Evolutionary conservation across 1,139 yeast species (phyloP).

Genomic region (Debaryomycetaceae sp.): DNA sequence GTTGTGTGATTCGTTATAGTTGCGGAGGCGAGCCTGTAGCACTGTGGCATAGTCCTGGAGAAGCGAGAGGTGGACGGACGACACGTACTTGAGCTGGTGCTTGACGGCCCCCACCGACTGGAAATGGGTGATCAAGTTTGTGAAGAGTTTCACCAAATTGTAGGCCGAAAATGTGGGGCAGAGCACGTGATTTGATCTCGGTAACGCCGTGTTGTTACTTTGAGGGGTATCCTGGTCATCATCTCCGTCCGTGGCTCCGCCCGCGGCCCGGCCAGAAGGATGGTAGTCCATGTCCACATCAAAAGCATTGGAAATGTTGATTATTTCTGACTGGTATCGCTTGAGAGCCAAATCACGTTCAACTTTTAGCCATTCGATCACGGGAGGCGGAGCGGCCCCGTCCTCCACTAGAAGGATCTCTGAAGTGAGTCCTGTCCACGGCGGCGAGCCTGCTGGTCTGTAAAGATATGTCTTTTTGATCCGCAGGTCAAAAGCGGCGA

Average conservation of each 20-base stretch:
- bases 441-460: conserved; percentile 32
- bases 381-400: conserved; percentile 20
- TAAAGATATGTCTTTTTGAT: conserved; percentile 45
- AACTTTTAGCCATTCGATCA: conserved; percentile 49
- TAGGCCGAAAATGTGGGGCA: conserved; percentile 63
- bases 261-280: not conserved
- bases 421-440: conserved; percentile 54
- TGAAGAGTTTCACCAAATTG: conserved; percentile 50
- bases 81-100: conserved; percentile 57
- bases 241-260: not conserved
- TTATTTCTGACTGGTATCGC: conserved; percentile 47
- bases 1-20: conserved; percentile 35
- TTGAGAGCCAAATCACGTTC: conserved; percentile 49
- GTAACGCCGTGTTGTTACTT: not conserved
- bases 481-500: conserved; percentile 48
- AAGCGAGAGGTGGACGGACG: conserved; percentile 57
- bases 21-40: conserved; percentile 34
- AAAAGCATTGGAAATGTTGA: conserved; percentile 44
- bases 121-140: conserved; percentile 57
- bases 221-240: not conserved
- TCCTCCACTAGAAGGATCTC: conserved; percentile 36
- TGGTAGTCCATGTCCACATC: conserved; percentile 47
- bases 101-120: conserved; percentile 44
- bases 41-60: conserved; percentile 49
- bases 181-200: conserved; percentile 7